phyloP scores from a whole-genome alignment of 306 rosid species.

The Benincasa hispida region DNA sequence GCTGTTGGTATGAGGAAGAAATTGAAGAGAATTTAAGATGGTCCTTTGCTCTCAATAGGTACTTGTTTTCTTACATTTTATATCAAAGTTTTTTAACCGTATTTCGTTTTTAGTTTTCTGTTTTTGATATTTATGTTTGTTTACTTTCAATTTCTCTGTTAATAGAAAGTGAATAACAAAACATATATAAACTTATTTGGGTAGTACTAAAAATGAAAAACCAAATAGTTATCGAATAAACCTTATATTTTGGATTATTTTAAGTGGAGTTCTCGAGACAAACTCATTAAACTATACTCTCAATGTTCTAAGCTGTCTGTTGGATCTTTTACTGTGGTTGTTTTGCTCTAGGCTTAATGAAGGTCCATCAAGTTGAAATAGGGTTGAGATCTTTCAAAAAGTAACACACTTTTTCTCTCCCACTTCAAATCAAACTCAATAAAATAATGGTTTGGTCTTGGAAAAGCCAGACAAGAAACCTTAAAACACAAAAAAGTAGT shows the following conservation, averaged over 20 bases:
- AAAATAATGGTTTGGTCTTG: conserved; percentile 19
- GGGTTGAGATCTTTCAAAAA: conserved; percentile 15
- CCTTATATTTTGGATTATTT: neutral
- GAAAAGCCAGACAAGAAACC: conserved; percentile 42
- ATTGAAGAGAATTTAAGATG: conserved; percentile 89
- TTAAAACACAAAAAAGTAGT: neutral
- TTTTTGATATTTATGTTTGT: no score
- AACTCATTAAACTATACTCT: neutral
- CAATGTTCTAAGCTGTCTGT: neutral
- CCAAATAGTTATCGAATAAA: no score
- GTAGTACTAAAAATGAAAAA: no score
- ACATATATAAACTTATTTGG: no score
- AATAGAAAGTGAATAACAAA: no score
- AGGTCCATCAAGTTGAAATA: neutral
- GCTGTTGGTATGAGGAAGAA: conserved; percentile 98
- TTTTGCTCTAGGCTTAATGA: neutral
- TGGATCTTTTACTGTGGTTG: neutral
- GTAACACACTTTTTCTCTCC: conserved; percentile 15
- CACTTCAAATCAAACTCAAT: conserved; percentile 2
- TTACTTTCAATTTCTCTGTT: no score
- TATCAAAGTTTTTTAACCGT: neutral
- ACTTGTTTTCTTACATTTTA: neutral
- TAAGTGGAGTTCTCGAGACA: neutral
- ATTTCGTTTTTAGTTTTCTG: no score
- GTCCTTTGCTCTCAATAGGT: conserved; percentile 98